A percentile compares a stretch with the other conserved stretches of the same genome.
These are phyloP conservation scores for Aspergillus felis DNA, from an alignment of 2,329 filamentous ascomycete species.

Conservation along the genomic window DNA sequence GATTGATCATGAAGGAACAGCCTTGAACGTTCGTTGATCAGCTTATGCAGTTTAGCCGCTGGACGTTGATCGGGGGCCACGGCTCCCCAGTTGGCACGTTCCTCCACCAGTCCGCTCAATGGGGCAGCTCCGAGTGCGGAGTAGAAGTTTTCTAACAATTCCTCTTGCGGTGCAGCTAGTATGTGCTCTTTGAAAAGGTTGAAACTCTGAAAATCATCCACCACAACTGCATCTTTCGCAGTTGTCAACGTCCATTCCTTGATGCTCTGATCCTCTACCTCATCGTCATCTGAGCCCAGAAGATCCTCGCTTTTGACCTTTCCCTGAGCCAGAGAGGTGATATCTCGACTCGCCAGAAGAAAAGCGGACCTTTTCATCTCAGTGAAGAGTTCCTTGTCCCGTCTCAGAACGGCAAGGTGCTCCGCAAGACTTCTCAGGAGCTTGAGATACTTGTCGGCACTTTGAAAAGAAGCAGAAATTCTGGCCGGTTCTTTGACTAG, in stretches of 20 bases:
- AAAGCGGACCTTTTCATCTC: conserved; percentile 73
- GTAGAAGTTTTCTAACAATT: conserved; percentile 81
- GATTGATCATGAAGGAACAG: conserved; percentile 85
- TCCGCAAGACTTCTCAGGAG: conserved; percentile 78
- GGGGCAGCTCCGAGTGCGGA: conserved; percentile 70
- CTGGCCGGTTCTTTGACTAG: conserved; percentile 80
- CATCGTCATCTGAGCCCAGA: conserved; percentile 41
- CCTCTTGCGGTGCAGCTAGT: conserved; percentile 85
- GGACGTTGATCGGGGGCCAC: conserved; percentile 62
- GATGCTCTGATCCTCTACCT: conserved; percentile 62
- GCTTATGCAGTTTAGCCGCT: conserved; percentile 68
- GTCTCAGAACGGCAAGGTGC: conserved; percentile 64
- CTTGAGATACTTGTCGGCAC: conserved; percentile 78
- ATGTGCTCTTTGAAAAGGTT: conserved; percentile 81
- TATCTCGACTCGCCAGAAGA: conserved; percentile 77
- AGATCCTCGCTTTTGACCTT: conserved; percentile 13
- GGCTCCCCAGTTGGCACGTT: conserved; percentile 69
- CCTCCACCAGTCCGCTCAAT: conserved; percentile 72
- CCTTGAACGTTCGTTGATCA: conserved; percentile 81
- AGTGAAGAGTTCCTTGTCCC: conserved; percentile 72
- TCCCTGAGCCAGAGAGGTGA: conserved; percentile 38
- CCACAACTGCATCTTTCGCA: conserved; percentile 68
- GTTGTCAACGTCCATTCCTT: conserved; percentile 74
- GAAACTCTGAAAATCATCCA: conserved; percentile 87
- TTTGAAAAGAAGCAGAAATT: conserved; percentile 74